These are phyloP conservation scores for Bryopsis sp. DNA, from an alignment of 139 green algal genomes.

Conservation along the genomic window DNA sequence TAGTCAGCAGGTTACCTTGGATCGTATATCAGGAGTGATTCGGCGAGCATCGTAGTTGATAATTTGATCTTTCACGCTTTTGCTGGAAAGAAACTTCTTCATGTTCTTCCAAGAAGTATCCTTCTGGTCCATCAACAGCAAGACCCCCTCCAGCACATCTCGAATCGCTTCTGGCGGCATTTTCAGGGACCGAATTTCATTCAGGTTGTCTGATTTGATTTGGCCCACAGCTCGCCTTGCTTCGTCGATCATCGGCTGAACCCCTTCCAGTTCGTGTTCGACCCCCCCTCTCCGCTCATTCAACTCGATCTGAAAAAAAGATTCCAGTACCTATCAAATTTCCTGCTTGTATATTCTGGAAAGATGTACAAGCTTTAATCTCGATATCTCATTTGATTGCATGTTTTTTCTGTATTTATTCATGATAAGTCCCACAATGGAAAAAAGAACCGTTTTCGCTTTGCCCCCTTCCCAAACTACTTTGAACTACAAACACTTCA, in stretches of 20 bases:
- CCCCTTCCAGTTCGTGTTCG: constrained; percentile 55
- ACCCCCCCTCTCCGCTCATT: constrained; percentile 30
- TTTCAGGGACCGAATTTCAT: constrained; percentile 73
- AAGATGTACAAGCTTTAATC: too few species aligned
- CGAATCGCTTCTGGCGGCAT: constrained; percentile 50
- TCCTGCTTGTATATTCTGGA: too few species aligned
- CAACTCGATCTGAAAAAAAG: constrained; percentile 3
- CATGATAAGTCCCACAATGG: too few species aligned
- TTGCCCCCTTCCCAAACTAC: too few species aligned
- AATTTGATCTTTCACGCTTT: constrained; percentile 54
- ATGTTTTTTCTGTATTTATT: too few species aligned
- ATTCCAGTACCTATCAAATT: too few species aligned
- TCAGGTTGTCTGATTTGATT: constrained; percentile 77
- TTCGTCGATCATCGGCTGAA: constrained; percentile 70
- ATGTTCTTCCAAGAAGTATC: constrained; percentile 79
- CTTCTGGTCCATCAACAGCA: constrained; percentile 58
- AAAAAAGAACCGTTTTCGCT: too few species aligned
- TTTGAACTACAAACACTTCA: too few species aligned
- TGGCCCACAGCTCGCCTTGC: constrained; percentile 59
- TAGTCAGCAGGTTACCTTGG: too few species aligned
- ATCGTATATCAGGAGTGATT: too few species aligned
- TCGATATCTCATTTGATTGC: too few species aligned
- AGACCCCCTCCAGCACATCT: constrained; percentile 76
- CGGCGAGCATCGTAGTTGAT: constrained; percentile 69
- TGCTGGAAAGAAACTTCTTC: constrained; percentile 65